A percentile compares a stretch with the other conserved stretches of the same genome.
Conservation (phyloP, 2,329 filamentous ascomycete genomes). For the Cadophora luteo-olivacea region DNA sequence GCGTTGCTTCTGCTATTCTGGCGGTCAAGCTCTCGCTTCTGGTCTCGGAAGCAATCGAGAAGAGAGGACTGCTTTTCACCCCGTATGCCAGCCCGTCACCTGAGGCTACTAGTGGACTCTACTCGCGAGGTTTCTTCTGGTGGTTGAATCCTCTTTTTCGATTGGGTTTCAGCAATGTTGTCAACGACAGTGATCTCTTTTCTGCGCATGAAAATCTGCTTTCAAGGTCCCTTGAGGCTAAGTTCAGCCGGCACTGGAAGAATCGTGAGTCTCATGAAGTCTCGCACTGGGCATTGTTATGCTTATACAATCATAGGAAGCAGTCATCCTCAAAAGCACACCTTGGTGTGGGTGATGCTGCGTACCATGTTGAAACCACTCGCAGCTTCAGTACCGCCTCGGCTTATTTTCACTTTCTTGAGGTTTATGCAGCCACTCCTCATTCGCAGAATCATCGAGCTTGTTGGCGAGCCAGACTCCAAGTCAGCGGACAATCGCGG, state of each 20-base stretch:
- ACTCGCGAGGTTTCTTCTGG: conserved; percentile 45
- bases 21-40: conserved; percentile 34
- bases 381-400: conserved; percentile 27
- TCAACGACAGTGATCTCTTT: conserved; percentile 43
- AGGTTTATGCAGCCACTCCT: conserved; percentile 36
- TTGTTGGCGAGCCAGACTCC: conserved; percentile 29
- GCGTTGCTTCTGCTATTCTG: conserved; percentile 24
- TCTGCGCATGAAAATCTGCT: conserved; percentile 27
- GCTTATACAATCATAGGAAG: conserved; percentile 24
- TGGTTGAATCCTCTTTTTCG: conserved; percentile 47
- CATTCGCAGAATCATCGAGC: conserved; percentile 28
- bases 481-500: conserved; percentile 27
- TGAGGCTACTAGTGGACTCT: conserved; percentile 46
- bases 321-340: conserved; percentile 30
- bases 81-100: conserved; percentile 25
- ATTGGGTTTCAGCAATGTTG: conserved; percentile 41
- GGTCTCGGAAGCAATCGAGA: conserved; percentile 34
- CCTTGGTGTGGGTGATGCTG: conserved; percentile 30
- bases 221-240: conserved; percentile 26
- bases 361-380: conserved; percentile 30
- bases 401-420: conserved; percentile 32
- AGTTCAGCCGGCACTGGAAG: conserved; percentile 29
- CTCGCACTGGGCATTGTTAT: background rate
- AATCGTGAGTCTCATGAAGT: conserved; percentile 20
- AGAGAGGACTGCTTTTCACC: conserved; percentile 29